These are phyloP conservation scores for Penicillium sp. DNA, from an alignment of 2,329 filamentous ascomycete species.

Conservation along the genomic window DNA sequence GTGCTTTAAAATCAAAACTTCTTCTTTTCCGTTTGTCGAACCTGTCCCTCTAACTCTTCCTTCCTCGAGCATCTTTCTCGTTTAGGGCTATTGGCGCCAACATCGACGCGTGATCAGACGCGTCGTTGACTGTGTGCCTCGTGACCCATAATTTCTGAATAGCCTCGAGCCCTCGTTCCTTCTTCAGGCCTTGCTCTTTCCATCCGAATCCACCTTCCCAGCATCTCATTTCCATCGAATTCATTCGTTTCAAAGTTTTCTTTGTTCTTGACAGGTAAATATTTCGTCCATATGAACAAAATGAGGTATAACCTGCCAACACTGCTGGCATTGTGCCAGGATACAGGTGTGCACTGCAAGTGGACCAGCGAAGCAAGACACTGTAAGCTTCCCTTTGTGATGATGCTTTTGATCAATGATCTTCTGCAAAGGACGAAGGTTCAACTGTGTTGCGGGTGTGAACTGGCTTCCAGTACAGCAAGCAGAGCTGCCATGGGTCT, in stretches of 20 bases:
- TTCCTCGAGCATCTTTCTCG: not conserved
- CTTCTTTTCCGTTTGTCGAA: not conserved
- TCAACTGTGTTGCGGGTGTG: not conserved
- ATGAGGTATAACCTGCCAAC: conserved; percentile 40
- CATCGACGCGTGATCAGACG: not conserved
- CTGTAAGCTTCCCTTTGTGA: conserved; percentile 24
- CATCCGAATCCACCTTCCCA: not conserved
- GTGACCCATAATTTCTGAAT: not conserved
- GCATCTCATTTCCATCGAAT: not conserved
- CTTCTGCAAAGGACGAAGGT: not conserved
- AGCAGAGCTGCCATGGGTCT: not conserved
- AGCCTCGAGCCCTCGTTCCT: conserved; percentile 1
- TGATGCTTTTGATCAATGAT: not conserved
- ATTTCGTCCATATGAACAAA: conserved; percentile 13
- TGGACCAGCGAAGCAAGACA: conserved; percentile 28
- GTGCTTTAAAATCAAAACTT: not conserved
- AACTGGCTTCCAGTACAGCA: not conserved
- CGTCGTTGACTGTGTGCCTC: not conserved
- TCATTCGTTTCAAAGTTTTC: not conserved
- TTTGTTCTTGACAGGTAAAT: conserved; percentile 3
- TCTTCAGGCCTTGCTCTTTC: not conserved
- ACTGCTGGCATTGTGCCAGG: conserved; percentile 35
- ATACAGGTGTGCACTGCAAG: conserved; percentile 25
- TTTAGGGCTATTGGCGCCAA: not conserved
- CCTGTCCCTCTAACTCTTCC: not conserved